A percentile compares a stretch with the other conserved stretches of the same genome.
These are phyloP conservation scores for Metschnikowia gelsemii DNA, from an alignment of 805 yeast species.

Conservation along the genomic window DNA sequence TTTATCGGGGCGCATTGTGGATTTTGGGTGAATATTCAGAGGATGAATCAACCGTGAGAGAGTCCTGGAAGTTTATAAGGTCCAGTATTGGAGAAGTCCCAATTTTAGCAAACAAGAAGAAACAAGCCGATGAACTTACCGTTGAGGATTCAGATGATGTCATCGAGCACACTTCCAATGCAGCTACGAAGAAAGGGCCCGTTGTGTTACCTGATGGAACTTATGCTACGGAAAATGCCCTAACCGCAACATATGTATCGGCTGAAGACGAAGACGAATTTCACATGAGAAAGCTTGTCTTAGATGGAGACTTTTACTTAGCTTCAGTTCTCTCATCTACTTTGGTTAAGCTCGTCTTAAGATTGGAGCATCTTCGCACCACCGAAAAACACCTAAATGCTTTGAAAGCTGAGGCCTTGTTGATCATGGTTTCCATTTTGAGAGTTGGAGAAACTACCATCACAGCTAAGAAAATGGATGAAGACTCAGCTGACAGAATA, in stretches of 20 bases:
- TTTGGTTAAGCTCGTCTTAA: slow-evolving; percentile 79
- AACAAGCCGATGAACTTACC: slow-evolving; percentile 29
- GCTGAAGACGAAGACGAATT: slow-evolving; percentile 51
- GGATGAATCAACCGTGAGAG: slow-evolving; percentile 68
- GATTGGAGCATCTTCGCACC: slow-evolving; percentile 59
- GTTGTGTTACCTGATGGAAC: slow-evolving; percentile 98
- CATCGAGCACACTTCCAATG: not conserved
- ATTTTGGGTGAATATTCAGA: slow-evolving; percentile 88
- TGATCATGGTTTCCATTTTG: slow-evolving; percentile 86
- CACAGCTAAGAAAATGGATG: slow-evolving; percentile 79
- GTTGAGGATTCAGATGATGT: slow-evolving; percentile 19
- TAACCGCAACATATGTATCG: slow-evolving; percentile 46
- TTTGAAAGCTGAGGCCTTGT: slow-evolving; percentile 89
- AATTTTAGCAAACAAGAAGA: slow-evolving; percentile 71
- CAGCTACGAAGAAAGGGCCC: slow-evolving; percentile 52
- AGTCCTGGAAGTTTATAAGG: slow-evolving; percentile 85
- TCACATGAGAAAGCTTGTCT: slow-evolving; percentile 76
- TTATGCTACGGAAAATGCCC: slow-evolving; percentile 90
- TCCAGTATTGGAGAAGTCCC: slow-evolving; percentile 88
- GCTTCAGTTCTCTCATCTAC: slow-evolving; percentile 87
- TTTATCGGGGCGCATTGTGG: slow-evolving; percentile 93
- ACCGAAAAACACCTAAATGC: slow-evolving; percentile 69
- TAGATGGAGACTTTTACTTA: slow-evolving; percentile 87
- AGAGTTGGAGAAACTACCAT: slow-evolving; percentile 78
- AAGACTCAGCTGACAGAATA: slow-evolving; percentile 94